phyloP scores from a whole-genome alignment of 306 rosid species.

The Acacia acuminata region DNA sequence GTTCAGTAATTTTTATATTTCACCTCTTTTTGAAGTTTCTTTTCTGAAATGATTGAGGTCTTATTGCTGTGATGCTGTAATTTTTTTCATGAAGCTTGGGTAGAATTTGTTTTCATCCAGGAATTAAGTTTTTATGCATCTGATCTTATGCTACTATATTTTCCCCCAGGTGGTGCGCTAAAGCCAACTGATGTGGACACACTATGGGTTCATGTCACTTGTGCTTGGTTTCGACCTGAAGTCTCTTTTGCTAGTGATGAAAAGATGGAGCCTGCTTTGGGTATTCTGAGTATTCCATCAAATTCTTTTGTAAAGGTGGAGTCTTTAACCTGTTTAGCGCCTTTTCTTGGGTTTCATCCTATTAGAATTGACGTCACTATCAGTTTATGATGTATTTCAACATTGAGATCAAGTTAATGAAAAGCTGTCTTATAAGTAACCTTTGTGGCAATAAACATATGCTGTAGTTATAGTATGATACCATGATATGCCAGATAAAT shows the following conservation, averaged over 20 bases:
- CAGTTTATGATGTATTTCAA: not conserved
- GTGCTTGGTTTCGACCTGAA: constrained; percentile 99
- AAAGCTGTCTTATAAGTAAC: not conserved
- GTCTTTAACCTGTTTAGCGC: constrained; percentile 20
- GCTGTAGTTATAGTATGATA: not conserved
- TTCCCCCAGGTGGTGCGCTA: constrained; percentile 87
- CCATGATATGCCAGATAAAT: not conserved
- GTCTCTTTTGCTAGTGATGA: constrained; percentile 96
- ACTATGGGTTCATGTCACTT: constrained; percentile 97
- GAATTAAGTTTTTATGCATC: constrained; percentile 23
- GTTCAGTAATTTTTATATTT: constrained; percentile 12
- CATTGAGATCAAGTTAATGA: not conserved
- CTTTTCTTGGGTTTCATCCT: not conserved
- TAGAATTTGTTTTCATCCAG: constrained; percentile 11
- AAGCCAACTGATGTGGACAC: constrained; percentile 95
- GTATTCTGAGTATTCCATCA: constrained; percentile 96
- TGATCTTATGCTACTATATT: constrained; percentile 31
- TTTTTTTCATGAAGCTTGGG: constrained; percentile 24
- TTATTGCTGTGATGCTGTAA: constrained; percentile 5
- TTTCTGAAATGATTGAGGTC: constrained; percentile 9
- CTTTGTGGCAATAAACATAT: not conserved
- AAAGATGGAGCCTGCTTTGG: constrained; percentile 98
- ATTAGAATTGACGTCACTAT: not conserved
- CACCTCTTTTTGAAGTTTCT: not conserved
- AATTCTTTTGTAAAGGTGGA: constrained; percentile 96